These are phyloP conservation scores for Chaetoscypha palmicola DNA, from an alignment of 2,329 filamentous ascomycete genomes.

Conservation along the genomic window DNA sequence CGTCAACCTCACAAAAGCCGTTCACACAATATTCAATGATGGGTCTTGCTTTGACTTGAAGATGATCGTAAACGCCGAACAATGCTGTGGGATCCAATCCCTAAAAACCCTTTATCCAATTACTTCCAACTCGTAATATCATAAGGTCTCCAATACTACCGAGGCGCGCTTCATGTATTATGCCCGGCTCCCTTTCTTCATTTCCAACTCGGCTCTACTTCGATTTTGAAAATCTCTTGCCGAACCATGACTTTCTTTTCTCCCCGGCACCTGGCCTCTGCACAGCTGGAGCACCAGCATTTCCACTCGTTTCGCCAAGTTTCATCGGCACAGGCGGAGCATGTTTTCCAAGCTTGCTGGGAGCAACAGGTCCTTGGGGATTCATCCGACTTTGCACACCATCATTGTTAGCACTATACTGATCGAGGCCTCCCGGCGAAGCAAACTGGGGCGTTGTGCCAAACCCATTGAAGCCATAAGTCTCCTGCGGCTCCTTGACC, in stretches of 20 bases:
- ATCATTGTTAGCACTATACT: conserved; percentile 24
- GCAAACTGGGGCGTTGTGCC: conserved; percentile 35
- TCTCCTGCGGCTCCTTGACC: conserved; percentile 47
- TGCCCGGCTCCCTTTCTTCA: conserved; percentile 2
- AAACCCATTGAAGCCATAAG: conserved; percentile 52
- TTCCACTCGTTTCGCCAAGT: conserved; percentile 22
- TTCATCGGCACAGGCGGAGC: conserved; percentile 25
- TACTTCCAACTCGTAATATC: conserved; percentile 7
- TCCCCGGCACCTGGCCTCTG: conserved; percentile 35
- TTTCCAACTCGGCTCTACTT: conserved; percentile 25
- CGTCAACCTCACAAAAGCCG: too few species aligned
- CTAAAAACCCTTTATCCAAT: too few species aligned
- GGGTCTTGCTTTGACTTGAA: too few species aligned
- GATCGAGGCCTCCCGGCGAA: conserved; percentile 31
- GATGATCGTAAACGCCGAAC: not conserved
- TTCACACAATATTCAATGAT: too few species aligned
- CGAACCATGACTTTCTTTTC: conserved; percentile 88
- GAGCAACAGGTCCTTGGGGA: conserved; percentile 15
- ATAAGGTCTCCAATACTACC: not conserved
- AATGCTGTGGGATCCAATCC: not conserved
- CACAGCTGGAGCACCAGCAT: conserved; percentile 11
- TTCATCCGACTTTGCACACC: conserved; percentile 18
- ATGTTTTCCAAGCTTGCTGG: conserved; percentile 19
- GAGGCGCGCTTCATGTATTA: conserved; percentile 5
- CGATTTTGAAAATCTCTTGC: conserved; percentile 68